phyloP scores from a whole-genome alignment of 2,329 filamentous ascomycete species.

The Graphiopsis chlorocephala region DNA sequence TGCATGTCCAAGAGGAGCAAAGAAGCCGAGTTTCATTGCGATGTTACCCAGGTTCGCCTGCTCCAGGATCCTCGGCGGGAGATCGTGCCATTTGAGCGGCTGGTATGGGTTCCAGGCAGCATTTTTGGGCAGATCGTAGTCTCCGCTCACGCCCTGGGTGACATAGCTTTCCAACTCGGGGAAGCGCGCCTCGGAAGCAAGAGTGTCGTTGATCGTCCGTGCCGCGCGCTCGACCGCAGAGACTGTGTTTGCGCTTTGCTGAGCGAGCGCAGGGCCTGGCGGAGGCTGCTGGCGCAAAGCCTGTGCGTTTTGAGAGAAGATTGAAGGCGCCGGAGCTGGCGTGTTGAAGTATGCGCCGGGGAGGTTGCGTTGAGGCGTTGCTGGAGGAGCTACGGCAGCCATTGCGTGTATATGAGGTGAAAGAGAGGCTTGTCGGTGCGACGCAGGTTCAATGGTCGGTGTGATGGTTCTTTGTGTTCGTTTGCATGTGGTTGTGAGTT shows the following conservation, averaged over 20 bases:
- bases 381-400: constrained; percentile 24
- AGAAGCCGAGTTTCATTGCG: constrained; percentile 90
- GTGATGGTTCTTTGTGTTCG: constrained; percentile 8
- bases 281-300: constrained; percentile 28
- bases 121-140: constrained; percentile 74
- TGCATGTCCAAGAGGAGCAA: constrained; percentile 90
- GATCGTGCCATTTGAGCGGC: constrained; percentile 78
- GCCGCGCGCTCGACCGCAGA: constrained; percentile 77
- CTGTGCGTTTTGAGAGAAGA: constrained; percentile 33
- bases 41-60: constrained; percentile 87
- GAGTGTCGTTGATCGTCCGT: constrained; percentile 74
- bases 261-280: constrained; percentile 18
- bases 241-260: constrained; percentile 33
- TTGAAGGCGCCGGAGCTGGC: constrained; percentile 53
- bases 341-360: constrained; percentile 76
- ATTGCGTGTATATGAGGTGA: constrained; percentile 19
- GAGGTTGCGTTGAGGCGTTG: constrained; percentile 67
- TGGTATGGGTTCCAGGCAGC: constrained; percentile 85
- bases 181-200: constrained; percentile 74
- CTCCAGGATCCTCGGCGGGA: constrained; percentile 88
- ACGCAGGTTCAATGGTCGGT: constrained; percentile 2
- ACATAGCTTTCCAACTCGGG: constrained; percentile 89
- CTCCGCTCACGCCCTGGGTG: constrained; percentile 78
- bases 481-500: background rate
- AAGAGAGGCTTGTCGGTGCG: constrained; percentile 1